Evolutionary conservation across 768 basidiomycete species (phyloP), one percentile per base, ranked within the genome.

Genomic region (Tremella fuciformis): DNA sequence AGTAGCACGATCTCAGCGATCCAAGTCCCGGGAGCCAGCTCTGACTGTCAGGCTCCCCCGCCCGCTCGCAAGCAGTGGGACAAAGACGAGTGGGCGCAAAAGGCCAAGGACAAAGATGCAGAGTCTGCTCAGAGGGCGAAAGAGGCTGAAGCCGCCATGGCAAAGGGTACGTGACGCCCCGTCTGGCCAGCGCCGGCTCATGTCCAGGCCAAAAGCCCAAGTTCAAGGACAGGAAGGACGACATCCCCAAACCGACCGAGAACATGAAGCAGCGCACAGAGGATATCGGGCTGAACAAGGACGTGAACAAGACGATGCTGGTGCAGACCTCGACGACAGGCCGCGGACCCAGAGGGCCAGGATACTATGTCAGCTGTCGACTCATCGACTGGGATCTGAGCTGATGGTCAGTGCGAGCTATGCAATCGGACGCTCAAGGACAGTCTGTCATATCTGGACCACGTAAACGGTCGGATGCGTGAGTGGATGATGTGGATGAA

Each of bases 401-500:
- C 42, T 46, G 49, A 40, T 15, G 3, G 24, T 13, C 55, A 78
- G 77, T 99, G 96, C 71, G 92, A 94, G 71, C 79, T 87, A 8
- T 99, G 96, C 76, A 87, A 84, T 66, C 81, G 91, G 65, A 94
- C 88, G 15, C 89, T 91, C 79, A 96, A 94, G 77, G 96, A 99
- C 71, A 91, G 85, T 51, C 82, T 85, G n/a, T 89, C 85, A 9
- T 98, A 98, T 75, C 80, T 99, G 48, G 93, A 97, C 74, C 96
- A 99, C 72, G 84, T 99, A 56, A 99, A 99, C 78, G 86, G 91
- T 59, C 83, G 92, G 81, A 84, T 85, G 54, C 94, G 94, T 97
- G 76, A 70, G 91, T 84, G 24, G 21, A 51, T 50, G 47, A 52
- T 57, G 2, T 22, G 37, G 29, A 4, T 9, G 1, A 44, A 21